These are phyloP conservation scores for Gremmenia infestans DNA, from an alignment of 2,329 filamentous ascomycete genomes.

Conservation along the genomic window DNA sequence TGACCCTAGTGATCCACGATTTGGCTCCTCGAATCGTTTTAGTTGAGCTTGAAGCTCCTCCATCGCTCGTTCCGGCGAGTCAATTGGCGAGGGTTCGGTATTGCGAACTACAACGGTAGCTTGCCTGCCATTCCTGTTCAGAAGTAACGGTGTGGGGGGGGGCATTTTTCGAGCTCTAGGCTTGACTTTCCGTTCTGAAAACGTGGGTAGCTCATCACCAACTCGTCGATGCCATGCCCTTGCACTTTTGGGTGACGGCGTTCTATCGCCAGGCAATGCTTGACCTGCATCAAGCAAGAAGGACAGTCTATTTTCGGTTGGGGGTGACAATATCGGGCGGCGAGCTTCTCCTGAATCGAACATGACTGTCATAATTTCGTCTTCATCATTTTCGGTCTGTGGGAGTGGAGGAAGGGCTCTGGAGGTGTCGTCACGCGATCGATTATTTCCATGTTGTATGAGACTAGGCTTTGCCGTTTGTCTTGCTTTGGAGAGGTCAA, in stretches of 20 bases:
- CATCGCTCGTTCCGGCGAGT: constrained; percentile 27
- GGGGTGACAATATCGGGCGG: constrained; percentile 19
- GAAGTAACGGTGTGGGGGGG: constrained; percentile 51
- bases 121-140: constrained; percentile 40
- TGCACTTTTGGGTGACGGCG: neutral
- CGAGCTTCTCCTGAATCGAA: constrained; percentile 35
- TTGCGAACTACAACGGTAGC: constrained; percentile 39
- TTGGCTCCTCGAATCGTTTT: constrained; percentile 28
- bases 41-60: constrained; percentile 30
- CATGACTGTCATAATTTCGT: constrained; percentile 41
- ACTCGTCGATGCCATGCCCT: constrained; percentile 50
- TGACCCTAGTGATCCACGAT: constrained; percentile 24
- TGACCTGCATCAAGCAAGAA: constrained; percentile 30
- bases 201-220: constrained; percentile 54
- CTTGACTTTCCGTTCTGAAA: constrained; percentile 48
- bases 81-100: constrained; percentile 24
- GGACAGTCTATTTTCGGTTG: constrained; percentile 23
- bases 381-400: constrained; percentile 20
- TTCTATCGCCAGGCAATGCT: constrained; percentile 15
- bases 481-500: constrained; percentile 40
- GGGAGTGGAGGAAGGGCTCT: constrained; percentile 4
- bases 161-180: constrained; percentile 46
- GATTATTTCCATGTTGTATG: constrained; percentile 28
- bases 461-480: constrained; percentile 39
- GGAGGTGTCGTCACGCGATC: neutral